Evolutionary conservation across 1,284 basidiomycete genomes (phyloP), one percentile per base, ranked within the genome.

Genomic region (Ustilago trichophora): DNA sequence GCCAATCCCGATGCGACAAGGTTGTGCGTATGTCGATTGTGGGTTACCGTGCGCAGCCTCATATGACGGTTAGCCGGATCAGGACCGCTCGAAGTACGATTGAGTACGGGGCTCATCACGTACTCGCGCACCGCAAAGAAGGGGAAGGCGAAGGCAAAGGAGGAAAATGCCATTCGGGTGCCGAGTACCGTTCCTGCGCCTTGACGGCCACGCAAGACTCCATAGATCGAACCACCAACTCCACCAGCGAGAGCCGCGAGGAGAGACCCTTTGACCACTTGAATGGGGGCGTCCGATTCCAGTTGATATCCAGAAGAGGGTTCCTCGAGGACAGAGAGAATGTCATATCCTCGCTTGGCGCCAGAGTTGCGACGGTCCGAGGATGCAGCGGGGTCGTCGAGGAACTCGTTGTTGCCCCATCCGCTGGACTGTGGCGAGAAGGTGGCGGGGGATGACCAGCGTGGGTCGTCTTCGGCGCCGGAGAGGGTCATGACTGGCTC

Each of bases 91-190:
- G 53, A 57, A n/a, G 58, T 57, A 2, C 65, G 53, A 22, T 68
- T 62, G 10, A 68, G 43, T 1, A 68, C 46, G 13, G 67, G 62
- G 22, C 53, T 57, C 18, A 65, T 8, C 5, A 60, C 41, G 36
- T 70, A 70, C 43, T 70, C 67, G 11, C 67, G 41, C 1, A 70
- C 53, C 4, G 67, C 67, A 26, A 71, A 71, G 54, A 71, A 71
- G 6, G 68, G 68, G 40, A 71, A 71, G 0, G 49, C 63, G 38
- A 71, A 63, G 1, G 58, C 63, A 27, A 71, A 71, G 1, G 54
- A 46, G 45, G 42, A 57, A 36, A 71, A 52, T 1, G 51, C 63
- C 57, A 59, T 71, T 6, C 63, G 24, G 13, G 47, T 54, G 12
- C 54, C 68, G 2, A 67, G 29, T 2, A 71, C 50, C 2, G 58